Evolutionary conservation across 2,329 filamentous ascomycete species (phyloP).

Genomic region (Fusarium sarcochroum): DNA sequence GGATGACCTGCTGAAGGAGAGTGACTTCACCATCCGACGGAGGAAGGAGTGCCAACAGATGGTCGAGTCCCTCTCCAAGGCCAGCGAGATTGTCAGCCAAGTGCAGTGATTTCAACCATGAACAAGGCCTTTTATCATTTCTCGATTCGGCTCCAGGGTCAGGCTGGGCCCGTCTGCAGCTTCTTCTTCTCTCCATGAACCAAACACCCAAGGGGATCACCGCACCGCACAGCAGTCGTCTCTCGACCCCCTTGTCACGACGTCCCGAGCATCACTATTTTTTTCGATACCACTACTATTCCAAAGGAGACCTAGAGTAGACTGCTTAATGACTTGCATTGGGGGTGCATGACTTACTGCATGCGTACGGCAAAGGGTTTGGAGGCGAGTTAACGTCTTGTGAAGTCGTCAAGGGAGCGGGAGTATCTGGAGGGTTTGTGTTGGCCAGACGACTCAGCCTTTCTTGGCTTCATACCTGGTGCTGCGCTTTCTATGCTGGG

Average conservation of each 20-base stretch:
- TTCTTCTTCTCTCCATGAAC: slow-evolving; percentile 22
- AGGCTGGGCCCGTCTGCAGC: slow-evolving; percentile 24
- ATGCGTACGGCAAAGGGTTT: slow-evolving; percentile 13
- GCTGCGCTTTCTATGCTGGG: slow-evolving; percentile 29
- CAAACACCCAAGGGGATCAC: slow-evolving; percentile 15
- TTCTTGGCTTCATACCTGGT: slow-evolving; percentile 28
- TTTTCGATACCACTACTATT: slow-evolving; percentile 57
- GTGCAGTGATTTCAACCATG: slow-evolving; percentile 65
- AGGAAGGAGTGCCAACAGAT: slow-evolving; percentile 99
- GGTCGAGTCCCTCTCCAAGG: slow-evolving; percentile 92
- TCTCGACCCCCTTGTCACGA: slow-evolving; percentile 23
- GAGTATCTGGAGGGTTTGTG: slow-evolving; percentile 29
- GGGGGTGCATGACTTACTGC: slow-evolving; percentile 37
- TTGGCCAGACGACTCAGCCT: slow-evolving; percentile 20
- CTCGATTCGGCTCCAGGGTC: slow-evolving; percentile 28
- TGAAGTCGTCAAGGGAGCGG: slow-evolving; percentile 26
- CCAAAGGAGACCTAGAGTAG: slow-evolving; percentile 53
- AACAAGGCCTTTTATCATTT: slow-evolving; percentile 29
- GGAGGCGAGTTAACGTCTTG: slow-evolving; percentile 17
- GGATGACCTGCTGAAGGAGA: slow-evolving; percentile 96
- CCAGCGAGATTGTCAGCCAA: slow-evolving; percentile 95
- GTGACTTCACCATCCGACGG: slow-evolving; percentile 93
- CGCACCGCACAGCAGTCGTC: slow-evolving; percentile 25
- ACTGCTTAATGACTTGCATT: slow-evolving; percentile 51
- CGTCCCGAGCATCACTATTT: slow-evolving; percentile 44